Conservation (phyloP, 805 yeast species). For the Ogataea corticis region DNA sequence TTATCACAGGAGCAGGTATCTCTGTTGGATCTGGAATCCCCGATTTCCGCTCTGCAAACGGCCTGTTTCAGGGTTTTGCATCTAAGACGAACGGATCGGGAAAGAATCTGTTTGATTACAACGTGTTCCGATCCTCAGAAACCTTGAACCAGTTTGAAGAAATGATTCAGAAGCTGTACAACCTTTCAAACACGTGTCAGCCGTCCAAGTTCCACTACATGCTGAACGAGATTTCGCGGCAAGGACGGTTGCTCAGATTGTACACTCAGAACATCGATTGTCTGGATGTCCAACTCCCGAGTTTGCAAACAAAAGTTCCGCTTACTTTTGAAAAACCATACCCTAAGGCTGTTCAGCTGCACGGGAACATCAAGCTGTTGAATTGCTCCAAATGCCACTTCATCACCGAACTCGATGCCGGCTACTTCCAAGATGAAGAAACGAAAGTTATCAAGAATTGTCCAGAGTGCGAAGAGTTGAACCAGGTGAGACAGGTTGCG, state of each 20-base stretch:
- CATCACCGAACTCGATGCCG: constrained; percentile 52
- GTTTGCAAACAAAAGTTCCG: constrained; percentile 52
- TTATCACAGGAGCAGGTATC: constrained; percentile 87
- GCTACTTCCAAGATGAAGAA: constrained; percentile 39
- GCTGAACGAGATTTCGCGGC: constrained; percentile 57
- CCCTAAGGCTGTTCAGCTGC: constrained; percentile 74
- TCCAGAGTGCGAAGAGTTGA: constrained; percentile 62
- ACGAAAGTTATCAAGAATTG: constrained; percentile 48
- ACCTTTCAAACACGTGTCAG: constrained; percentile 50
- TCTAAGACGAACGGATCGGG: constrained; percentile 43
- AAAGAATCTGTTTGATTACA: constrained; percentile 71
- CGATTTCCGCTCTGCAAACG: constrained; percentile 69
- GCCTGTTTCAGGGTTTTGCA: constrained; percentile 62
- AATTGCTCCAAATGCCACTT: constrained; percentile 76
- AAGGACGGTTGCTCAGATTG: constrained; percentile 65
- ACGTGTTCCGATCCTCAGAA: constrained; percentile 65
- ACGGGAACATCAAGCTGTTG: constrained; percentile 75
- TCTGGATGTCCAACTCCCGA: constrained; percentile 59
- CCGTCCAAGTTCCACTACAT: constrained; percentile 78
- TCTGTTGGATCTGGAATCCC: constrained; percentile 93
- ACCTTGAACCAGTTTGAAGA: constrained; percentile 68
- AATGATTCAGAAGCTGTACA: constrained; percentile 65
- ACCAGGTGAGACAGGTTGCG: constrained; percentile 53
- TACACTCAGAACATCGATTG: constrained; percentile 91
- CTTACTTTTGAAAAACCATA: constrained; percentile 35